These are phyloP conservation scores for Lyophyllum semitale DNA, from an alignment of 768 basidiomycete genomes.

Conservation along the genomic window DNA sequence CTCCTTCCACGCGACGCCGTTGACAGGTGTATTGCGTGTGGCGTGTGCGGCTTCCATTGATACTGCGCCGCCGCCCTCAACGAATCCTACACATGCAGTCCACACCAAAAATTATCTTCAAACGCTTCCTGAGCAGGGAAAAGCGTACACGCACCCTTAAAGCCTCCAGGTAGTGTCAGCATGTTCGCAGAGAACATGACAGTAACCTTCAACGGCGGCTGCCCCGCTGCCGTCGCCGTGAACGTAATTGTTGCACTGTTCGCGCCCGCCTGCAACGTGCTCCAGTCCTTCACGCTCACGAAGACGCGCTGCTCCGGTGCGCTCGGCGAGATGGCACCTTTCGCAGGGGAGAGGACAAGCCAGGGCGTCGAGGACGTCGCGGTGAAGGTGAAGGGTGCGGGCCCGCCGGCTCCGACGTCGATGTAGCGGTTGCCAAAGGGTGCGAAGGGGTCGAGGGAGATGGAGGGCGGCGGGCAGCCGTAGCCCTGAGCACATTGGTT, in stretches of 20 bases:
- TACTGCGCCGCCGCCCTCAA: constrained; percentile 64
- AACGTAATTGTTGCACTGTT: constrained; percentile 44
- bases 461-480: constrained; percentile 48
- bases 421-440: constrained; percentile 55
- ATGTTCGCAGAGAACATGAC: constrained; percentile 39
- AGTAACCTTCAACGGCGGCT: constrained; percentile 33
- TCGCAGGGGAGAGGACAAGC: constrained; percentile 47
- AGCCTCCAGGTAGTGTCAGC: constrained; percentile 37
- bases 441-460: constrained; percentile 59
- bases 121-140: background rate
- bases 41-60: constrained; percentile 70
- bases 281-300: constrained; percentile 59
- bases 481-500: constrained; percentile 55
- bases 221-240: constrained; percentile 43
- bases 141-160: constrained; percentile 42
- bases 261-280: constrained; percentile 38
- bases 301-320: constrained; percentile 56
- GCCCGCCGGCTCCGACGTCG: constrained; percentile 64
- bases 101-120: background rate
- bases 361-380: constrained; percentile 51
- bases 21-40: constrained; percentile 45
- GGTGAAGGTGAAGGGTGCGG: constrained; percentile 56
- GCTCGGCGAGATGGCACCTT: constrained; percentile 50
- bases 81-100: constrained; percentile 42
- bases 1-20: constrained; percentile 58